Evolutionary conservation across 1,284 basidiomycete species (phyloP), one percentile per base, ranked within the genome.

Genomic region (Coniferiporia sulphurascens): DNA sequence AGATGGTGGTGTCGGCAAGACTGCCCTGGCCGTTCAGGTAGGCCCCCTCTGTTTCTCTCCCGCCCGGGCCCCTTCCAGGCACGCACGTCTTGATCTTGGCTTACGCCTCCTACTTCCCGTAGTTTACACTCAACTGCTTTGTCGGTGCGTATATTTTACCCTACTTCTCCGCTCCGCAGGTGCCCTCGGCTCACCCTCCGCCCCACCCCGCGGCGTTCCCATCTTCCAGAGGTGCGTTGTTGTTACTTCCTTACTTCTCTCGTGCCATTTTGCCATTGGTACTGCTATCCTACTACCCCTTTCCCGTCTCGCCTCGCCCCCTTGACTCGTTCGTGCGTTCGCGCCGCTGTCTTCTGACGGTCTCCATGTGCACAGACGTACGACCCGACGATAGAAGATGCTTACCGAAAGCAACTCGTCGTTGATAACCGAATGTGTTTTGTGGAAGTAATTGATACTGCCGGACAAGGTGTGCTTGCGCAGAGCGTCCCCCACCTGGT

Each of bases 1-100:
- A 65, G 95, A 98, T 76, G 95, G 95, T 76, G 95, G 95, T 77
- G 95, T 98, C 38, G 95, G 95, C 65, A 98, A 98, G 82, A 98
- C 95, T 59, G 95, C 95, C 21, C 75, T 98, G 70, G 95, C 95
- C 65, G 94, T 98, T 53, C 93, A 95, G 80, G 93, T 92, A 66
- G 63, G 86, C 73, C 35, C 48, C 86, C 43, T 63, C 46, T 19
- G 55, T 10, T 34, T 32, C 49, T 50, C 44, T 35, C 52, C 51
- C 34, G 35, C 52, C 45, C 44, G 12, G 17, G 35, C 38, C 27
- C 27, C 32, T 27, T n/a, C 53, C 52, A 61, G 44, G 43, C 15
- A 44, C 55, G 54, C 52, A 44, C 38, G 12, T 41, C 38, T 8
- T 41, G 12, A 12, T 41, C 15, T 59, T 53, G 46, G 46, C 12